Conservation (phyloP, 2,329 filamentous ascomycete genomes). For the Fusarium illudens region DNA sequence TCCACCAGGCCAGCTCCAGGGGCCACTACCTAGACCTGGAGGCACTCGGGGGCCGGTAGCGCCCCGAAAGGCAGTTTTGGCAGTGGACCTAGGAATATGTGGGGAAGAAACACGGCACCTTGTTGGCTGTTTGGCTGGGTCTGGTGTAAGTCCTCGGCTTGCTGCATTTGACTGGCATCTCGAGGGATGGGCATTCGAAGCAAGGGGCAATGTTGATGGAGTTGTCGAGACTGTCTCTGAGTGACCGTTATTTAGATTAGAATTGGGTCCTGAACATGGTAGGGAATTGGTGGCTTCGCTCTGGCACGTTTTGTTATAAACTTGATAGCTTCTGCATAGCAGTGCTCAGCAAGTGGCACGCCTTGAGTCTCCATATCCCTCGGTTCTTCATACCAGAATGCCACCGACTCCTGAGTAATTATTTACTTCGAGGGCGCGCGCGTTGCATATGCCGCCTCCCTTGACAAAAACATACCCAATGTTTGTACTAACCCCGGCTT, state of each 20-base stretch:
- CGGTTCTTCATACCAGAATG: not conserved
- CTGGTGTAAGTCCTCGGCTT: slow-evolving; percentile 2
- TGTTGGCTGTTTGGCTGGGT: slow-evolving; percentile 7
- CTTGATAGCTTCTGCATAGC: not conserved
- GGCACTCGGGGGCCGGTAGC: slow-evolving; percentile 9
- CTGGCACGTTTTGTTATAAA: not conserved
- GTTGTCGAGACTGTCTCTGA: not conserved
- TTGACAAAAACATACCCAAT: not conserved
- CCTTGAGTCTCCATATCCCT: not conserved
- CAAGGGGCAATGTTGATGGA: not conserved
- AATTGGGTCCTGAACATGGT: not conserved
- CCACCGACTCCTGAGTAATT: not conserved
- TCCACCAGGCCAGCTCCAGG: not conserved
- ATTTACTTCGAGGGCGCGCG: not conserved
- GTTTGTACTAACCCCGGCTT: not conserved
- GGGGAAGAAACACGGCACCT: slow-evolving; percentile 19
- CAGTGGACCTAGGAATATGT: slow-evolving; percentile 16
- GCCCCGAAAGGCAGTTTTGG: slow-evolving; percentile 8
- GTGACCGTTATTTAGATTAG: not conserved
- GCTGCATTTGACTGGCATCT: not conserved
- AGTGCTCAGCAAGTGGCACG: not conserved
- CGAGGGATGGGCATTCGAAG: not conserved
- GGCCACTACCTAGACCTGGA: not conserved
- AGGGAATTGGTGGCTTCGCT: not conserved
- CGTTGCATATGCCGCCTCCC: not conserved